These are phyloP conservation scores for Hibiscus mutabilis DNA, from an alignment of 345 rosid genomes.

Conservation along the genomic window DNA sequence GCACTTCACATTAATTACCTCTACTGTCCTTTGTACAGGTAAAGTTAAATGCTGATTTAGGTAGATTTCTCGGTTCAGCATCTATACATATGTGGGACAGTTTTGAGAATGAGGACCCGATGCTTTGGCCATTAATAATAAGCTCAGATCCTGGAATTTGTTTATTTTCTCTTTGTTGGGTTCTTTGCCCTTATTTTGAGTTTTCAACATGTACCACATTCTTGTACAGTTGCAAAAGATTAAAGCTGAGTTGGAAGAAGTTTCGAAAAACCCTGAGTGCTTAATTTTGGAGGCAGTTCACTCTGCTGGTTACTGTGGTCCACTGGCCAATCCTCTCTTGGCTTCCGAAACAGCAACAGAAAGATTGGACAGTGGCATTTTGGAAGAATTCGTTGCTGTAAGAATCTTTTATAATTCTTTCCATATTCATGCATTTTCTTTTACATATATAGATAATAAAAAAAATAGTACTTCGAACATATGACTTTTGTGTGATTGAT, in stretches of 20 bases:
- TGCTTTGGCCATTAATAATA: background rate
- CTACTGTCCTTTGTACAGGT: background rate
- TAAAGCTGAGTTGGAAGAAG: slow-evolving; percentile 48
- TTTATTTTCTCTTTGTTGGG: background rate
- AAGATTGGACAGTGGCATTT: slow-evolving; percentile 37
- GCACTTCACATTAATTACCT: background rate
- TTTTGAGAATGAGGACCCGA: background rate
- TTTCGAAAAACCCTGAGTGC: slow-evolving; percentile 57
- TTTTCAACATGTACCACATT: background rate
- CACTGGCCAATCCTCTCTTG: slow-evolving; percentile 64
- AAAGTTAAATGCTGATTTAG: background rate
- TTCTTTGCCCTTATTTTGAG: background rate
- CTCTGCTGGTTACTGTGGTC: slow-evolving; percentile 53
- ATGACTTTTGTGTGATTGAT: background rate
- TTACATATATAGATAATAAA: background rate
- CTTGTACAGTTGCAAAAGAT: slow-evolving; percentile 47
- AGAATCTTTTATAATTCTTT: slow-evolving; percentile 11
- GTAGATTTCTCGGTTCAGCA: background rate
- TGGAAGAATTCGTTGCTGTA: slow-evolving; percentile 64
- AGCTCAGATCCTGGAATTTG: background rate
- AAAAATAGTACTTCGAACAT: background rate
- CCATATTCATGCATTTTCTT: background rate
- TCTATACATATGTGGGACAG: background rate
- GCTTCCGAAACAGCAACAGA: slow-evolving; percentile 49
- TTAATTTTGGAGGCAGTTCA: slow-evolving; percentile 72